A percentile compares a stretch with the other conserved stretches of the same genome.
Evolutionary conservation across 306 rosid genomes (phyloP).

Genomic region (Castanopsis chinensis): DNA sequence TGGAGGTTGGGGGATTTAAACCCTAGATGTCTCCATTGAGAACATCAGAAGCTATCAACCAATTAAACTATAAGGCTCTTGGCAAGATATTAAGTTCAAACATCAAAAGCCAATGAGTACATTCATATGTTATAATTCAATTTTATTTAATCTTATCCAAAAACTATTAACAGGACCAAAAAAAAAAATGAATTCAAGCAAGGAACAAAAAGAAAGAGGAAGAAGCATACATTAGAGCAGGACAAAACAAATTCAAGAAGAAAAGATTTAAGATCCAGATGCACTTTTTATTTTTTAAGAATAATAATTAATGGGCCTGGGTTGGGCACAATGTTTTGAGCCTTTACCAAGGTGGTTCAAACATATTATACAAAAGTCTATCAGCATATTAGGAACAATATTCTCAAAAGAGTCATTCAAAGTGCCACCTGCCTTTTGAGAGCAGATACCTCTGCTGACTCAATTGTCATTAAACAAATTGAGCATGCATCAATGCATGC

Average conservation of each 20-base stretch:
- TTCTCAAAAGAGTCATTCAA: background rate
- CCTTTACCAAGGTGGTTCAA: background rate
- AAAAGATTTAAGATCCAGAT: background rate
- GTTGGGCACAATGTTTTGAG: background rate
- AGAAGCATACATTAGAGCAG: background rate
- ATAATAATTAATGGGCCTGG: background rate
- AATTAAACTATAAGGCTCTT: too few relatives aligned
- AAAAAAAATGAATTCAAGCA: background rate
- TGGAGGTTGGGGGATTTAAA: too few relatives aligned
- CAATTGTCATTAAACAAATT: background rate
- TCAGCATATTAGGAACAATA: background rate
- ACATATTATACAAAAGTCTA: background rate
- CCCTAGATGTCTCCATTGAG: too few relatives aligned
- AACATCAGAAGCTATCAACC: too few relatives aligned
- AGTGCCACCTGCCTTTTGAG: background rate
- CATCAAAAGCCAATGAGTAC: too few relatives aligned
- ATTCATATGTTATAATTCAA: background rate
- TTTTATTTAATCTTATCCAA: background rate
- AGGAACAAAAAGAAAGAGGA: background rate
- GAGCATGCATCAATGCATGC: background rate
- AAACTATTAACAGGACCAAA: background rate
- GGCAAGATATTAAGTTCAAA: too few relatives aligned
- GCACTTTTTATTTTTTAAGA: too few relatives aligned
- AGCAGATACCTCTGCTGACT: background rate
- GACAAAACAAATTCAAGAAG: background rate